Conservation (phyloP, 106 monocot species). For the Platanthera guangdongensis region DNA sequence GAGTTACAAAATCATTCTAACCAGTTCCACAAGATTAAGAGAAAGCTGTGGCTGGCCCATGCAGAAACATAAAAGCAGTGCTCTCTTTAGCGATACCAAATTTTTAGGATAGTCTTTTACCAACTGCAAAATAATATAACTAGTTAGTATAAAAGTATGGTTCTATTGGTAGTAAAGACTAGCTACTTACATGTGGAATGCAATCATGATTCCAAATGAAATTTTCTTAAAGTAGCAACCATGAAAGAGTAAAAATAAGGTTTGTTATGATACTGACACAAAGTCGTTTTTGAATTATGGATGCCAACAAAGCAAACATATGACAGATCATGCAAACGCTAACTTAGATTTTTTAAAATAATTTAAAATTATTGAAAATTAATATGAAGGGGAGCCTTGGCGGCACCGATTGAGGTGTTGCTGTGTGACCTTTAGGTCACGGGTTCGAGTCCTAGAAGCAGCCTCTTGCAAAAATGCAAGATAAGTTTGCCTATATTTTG, state of each 20-base stretch:
- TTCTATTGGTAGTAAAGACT: neutral
- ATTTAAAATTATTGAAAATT: no score
- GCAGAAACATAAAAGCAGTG: constrained; percentile 67
- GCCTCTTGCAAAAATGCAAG: no score
- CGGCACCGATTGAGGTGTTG: no score
- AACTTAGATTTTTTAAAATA: no score
- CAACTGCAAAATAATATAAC: constrained; percentile 30
- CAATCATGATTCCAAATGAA: neutral
- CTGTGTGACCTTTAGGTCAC: no score
- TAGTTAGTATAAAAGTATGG: neutral
- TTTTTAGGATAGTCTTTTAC: constrained; percentile 71
- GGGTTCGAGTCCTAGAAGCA: no score
- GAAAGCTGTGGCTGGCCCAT: constrained; percentile 67
- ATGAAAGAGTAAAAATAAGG: neutral
- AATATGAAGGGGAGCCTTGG: no score
- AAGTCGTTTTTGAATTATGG: no score
- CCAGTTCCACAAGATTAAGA: constrained; percentile 59
- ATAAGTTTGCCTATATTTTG: no score
- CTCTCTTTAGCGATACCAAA: constrained; percentile 57
- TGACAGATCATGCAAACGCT: no score
- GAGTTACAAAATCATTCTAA: constrained; percentile 6
- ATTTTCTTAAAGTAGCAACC: neutral
- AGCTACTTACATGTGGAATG: neutral
- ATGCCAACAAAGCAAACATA: no score
- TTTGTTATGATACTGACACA: no score